Evolutionary conservation across 768 basidiomycete species (phyloP).

Genomic region (Udeniomyces megalosporus): DNA sequence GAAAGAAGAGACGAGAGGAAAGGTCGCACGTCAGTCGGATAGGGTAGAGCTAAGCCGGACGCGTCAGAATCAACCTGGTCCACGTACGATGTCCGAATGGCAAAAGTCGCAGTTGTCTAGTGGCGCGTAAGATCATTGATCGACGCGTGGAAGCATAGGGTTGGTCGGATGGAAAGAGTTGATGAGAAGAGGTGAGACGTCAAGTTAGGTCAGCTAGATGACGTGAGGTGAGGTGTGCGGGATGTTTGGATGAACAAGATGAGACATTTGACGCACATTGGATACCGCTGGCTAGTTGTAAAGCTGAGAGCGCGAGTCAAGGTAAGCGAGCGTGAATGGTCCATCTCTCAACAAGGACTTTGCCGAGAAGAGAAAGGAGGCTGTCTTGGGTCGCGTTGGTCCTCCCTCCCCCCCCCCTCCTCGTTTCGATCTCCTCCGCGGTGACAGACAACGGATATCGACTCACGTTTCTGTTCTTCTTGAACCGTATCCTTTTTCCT

Average conservation of each 20-base stretch:
- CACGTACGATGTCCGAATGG: constrained; percentile 13
- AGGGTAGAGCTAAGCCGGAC: too few relatives aligned
- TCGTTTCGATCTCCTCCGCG: neutral
- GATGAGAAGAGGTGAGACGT: neutral
- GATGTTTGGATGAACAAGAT: neutral
- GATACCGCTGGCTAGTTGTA: neutral
- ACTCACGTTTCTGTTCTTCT: neutral
- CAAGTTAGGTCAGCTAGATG: too few relatives aligned
- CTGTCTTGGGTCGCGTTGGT: too few relatives aligned
- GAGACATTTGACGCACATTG: neutral
- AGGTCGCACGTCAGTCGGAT: too few relatives aligned
- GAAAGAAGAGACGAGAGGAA: neutral
- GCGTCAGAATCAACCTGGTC: too few relatives aligned
- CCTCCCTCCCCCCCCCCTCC: neutral
- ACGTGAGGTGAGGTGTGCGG: too few relatives aligned
- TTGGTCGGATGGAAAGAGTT: neutral
- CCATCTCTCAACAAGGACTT: too few relatives aligned
- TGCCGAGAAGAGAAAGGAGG: neutral
- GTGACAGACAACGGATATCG: too few relatives aligned
- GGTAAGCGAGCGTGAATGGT: too few relatives aligned
- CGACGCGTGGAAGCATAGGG: neutral
- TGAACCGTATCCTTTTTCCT: neutral
- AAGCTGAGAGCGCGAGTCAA: neutral
- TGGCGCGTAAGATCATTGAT: neutral
- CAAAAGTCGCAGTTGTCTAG: constrained; percentile 16